Evolutionary conservation across 352 stramenopile species (phyloP), one percentile per base, ranked within the genome.

Genomic region (Blastocystis sp.): DNA sequence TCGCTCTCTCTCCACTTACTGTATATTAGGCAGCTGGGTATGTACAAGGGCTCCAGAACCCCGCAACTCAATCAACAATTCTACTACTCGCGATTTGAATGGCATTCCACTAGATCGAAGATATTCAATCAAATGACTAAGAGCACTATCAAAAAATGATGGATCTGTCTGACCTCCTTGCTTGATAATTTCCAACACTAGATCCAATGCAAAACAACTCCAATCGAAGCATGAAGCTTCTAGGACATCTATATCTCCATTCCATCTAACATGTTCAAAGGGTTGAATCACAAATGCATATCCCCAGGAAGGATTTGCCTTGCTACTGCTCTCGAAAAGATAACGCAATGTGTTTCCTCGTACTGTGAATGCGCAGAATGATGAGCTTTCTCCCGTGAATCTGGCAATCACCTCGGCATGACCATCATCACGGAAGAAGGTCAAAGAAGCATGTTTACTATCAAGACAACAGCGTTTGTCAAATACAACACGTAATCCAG

Each of bases 251-350:
- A 42, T 35, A 30, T 89, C 78, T 7, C 62, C 44, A 40, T 78
- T 89, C 78, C 78, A 89, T 13, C 44, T n/a, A 35, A 89, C 54
- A 40, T 79, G 44, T 0, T 89, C 78, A 40, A 89, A 89, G 5
- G 78, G 78, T 42, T 89, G 54, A n/a, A 89, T 66, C 37, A 76
- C 27, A 42, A 89, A 89, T n/a, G 40, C 78, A 44, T 89, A 89
- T 33, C 78, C 78, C 78, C 78, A 89, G 13, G 68, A 42, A n/a
- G 68, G 68, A 13, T 17, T 19, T 22, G 44, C 78, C 9, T 64
- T 79, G 22, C 27, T 51, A 40, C 33, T 42, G 40, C 35, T 62
- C 48, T 89, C 78, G 33, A 68, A 89, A 22, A 62, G 68, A 44
- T 68, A 89, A 9, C 66, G 66, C 27, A 89, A 24, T 33, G 19